phyloP scores from a whole-genome alignment of 2,329 filamentous ascomycete genomes.

The Ceratocystis destructans region DNA sequence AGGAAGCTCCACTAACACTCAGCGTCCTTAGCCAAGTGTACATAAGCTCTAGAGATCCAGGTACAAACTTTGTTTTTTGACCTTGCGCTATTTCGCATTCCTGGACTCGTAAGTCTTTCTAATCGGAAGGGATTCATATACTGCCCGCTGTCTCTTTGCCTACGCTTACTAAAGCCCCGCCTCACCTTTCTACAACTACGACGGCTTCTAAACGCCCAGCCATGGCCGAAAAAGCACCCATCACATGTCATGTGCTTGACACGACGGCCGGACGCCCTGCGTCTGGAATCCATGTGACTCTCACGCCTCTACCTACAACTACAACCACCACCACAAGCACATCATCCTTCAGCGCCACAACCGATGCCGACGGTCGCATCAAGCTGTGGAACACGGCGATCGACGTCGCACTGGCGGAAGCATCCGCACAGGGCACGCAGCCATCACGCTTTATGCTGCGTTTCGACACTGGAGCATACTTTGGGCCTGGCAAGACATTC shows the following conservation, averaged over 20 bases:
- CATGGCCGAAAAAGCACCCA: constrained; percentile 41
- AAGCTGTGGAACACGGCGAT: constrained; percentile 39
- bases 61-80: too few relatives aligned
- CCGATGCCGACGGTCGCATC: constrained; percentile 65
- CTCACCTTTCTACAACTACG: neutral
- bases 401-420: neutral
- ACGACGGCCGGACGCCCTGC: constrained; percentile 61
- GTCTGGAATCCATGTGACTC: constrained; percentile 49
- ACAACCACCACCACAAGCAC: constrained; percentile 6
- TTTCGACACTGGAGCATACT: constrained; percentile 62
- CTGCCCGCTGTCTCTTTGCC: neutral
- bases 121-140: too few relatives aligned
- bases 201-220: constrained; percentile 9
- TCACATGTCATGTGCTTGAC: constrained; percentile 80
- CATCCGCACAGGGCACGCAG: neutral
- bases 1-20: neutral
- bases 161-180: neutral
- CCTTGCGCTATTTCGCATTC: too few relatives aligned
- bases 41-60: neutral
- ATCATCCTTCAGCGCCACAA: constrained; percentile 47
- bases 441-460: constrained; percentile 52
- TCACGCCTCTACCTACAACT: constrained; percentile 33
- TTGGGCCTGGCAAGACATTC: constrained; percentile 47
- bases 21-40: neutral
- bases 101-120: too few relatives aligned